These are phyloP conservation scores for Arthroderma uncinatum DNA, from an alignment of 2,329 filamentous ascomycete species.

Conservation along the genomic window DNA sequence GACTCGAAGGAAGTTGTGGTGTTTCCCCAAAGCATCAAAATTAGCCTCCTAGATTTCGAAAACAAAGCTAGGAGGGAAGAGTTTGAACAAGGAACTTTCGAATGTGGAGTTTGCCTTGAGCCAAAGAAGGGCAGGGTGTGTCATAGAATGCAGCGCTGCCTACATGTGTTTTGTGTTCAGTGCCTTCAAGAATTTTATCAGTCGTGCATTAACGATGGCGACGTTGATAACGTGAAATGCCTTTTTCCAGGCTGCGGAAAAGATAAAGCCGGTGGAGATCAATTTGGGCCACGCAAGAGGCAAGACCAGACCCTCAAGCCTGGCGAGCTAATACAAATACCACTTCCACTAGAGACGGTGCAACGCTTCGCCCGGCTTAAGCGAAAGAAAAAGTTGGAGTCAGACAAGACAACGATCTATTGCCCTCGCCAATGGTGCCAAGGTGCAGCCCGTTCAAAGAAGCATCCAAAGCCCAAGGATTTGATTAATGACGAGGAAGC, in stretches of 20 bases:
- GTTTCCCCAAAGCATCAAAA: conserved; percentile 45
- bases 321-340: conserved; percentile 71
- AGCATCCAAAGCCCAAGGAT: conserved; percentile 59
- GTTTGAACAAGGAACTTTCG: conserved; percentile 75
- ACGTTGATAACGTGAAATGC: conserved; percentile 68
- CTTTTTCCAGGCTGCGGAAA: conserved; percentile 68
- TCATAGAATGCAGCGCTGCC: conserved; percentile 70
- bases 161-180: conserved; percentile 80
- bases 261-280: conserved; percentile 20
- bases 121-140: conserved; percentile 79
- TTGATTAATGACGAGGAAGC: conserved; percentile 41
- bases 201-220: conserved; percentile 73
- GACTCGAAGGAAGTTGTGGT: conserved; percentile 33
- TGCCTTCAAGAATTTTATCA: conserved; percentile 88
- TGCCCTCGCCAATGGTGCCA: conserved; percentile 90
- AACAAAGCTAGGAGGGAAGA: conserved; percentile 59
- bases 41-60: conserved; percentile 67
- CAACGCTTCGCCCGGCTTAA: conserved; percentile 81
- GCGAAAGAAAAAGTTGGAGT: conserved; percentile 83
- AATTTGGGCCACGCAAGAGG: conserved; percentile 39
- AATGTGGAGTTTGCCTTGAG: conserved; percentile 81
- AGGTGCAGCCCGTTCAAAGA: conserved; percentile 68
- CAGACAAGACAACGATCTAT: conserved; percentile 83
- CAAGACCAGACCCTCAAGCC: conserved; percentile 61
- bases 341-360: conserved; percentile 58